Evolutionary conservation across 192 early-diverging fungal species (phyloP).

Genomic region (Podila epicladia): DNA sequence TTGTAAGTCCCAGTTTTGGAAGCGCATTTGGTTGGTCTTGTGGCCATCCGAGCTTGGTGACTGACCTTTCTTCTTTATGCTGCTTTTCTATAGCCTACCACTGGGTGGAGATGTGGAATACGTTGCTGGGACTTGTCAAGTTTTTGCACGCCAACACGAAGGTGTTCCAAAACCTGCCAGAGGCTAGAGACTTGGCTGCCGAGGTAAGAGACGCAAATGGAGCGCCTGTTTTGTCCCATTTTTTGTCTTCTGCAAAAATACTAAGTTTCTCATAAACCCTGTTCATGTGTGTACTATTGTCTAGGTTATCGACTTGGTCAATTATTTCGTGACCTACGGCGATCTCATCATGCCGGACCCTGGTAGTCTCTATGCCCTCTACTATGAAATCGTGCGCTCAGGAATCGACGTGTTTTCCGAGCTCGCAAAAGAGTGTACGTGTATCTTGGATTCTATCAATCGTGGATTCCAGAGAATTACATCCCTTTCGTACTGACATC

Average conservation of each 20-base stretch:
- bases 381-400: constrained; percentile 64
- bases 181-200: constrained; percentile 47
- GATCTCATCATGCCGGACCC: constrained; percentile 62
- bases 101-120: constrained; percentile 64
- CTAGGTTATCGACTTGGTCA: constrained; percentile 56
- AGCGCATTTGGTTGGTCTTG: not conserved
- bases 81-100: constrained; percentile 55
- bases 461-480: not conserved
- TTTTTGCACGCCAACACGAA: constrained; percentile 55
- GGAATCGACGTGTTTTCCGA: constrained; percentile 38
- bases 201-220: constrained; percentile 30
- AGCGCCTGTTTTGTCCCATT: not conserved
- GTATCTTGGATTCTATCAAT: not conserved
- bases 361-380: constrained; percentile 58
- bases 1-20: constrained; percentile 16
- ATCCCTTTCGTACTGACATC: not conserved
- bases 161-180: constrained; percentile 25
- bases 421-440: constrained; percentile 42
- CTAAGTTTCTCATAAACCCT: not conserved
- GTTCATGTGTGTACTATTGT: not conserved
- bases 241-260: not conserved
- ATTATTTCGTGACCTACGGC: constrained; percentile 58
- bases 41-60: not conserved
- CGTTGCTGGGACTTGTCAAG: constrained; percentile 54
- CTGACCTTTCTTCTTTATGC: not conserved